Base-by-base conservation (phyloP, 805 yeast species). In the Torulaspora quercuum region DNA sequence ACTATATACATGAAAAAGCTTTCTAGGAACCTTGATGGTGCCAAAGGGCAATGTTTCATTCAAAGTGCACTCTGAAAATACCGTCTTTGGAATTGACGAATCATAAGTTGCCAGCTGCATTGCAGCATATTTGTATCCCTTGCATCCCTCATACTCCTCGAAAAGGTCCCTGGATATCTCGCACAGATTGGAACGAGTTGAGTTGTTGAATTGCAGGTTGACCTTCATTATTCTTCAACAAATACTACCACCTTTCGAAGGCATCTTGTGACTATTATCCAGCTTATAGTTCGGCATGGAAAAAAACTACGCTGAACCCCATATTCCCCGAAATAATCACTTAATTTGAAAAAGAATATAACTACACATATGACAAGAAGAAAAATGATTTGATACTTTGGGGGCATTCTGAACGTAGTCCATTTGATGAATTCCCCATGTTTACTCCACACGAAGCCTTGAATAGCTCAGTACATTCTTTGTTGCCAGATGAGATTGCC, bases 1-100 rank as follows among this genome's bases (percentile, higher is more conserved):
- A 9, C 35, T 16, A 7, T 16, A 11, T 9, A 44, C 39, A 8
- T 32, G 31, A 16, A 44, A 44, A 11, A 36, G 19, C 21, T 29
- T 38, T 3, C 44, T 25, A 10, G 50, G 37, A 3, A 52, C 23
- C 8, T 31, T 37, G 7, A 50, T 31, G 3, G 50, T 44, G 14
- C 39, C 42, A 7, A 28, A 16, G 3, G 45, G 45, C 12, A 52
- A 31, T 4, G 21, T 11, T 4, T 32, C 42, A 28, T 50, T 37
- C 9, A 41, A 8, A 3, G 11, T 13, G 25, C 51, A 50, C 8
- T 41, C 29, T 1, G 39, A 16, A 4, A 42, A 17, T 12, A 18
- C 37, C 1, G 40, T 11, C 2, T 19, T 8, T 5, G 33, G 30
- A 15, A 28, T 19, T 5, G 24, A 23, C 7, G 24, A 16, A 10